These are phyloP conservation scores for Fusarium longipes DNA, from an alignment of 2,329 filamentous ascomycete species.

Conservation along the genomic window DNA sequence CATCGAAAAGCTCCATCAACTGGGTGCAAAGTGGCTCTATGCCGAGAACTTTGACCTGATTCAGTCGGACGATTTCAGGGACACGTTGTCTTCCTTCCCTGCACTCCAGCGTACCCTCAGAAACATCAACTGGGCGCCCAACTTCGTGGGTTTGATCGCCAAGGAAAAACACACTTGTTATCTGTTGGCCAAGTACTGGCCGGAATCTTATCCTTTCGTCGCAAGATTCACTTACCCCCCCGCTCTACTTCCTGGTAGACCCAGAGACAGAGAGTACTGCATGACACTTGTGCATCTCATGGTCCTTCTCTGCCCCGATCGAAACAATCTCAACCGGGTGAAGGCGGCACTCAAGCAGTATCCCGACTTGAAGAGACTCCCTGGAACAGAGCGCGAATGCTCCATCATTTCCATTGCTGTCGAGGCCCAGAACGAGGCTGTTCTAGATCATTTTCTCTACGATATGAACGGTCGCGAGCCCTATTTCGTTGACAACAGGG, in stretches of 20 bases:
- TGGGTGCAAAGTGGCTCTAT: not conserved
- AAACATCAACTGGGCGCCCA: not conserved
- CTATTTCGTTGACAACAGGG: conserved; percentile 3
- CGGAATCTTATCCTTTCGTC: not conserved
- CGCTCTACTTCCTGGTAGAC: not conserved
- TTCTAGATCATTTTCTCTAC: not conserved
- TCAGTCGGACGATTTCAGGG: not conserved
- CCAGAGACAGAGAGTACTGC: too few relatives aligned
- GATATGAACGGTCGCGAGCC: not conserved
- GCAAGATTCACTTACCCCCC: not conserved
- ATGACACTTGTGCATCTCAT: not conserved
- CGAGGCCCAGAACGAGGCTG: not conserved
- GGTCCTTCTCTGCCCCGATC: not conserved
- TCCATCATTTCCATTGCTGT: conserved; percentile 16
- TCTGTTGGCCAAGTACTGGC: not conserved
- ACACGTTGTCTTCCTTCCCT: not conserved
- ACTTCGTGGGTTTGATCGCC: not conserved
- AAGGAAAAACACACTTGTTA: not conserved
- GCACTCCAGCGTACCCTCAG: not conserved
- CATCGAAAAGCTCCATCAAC: not conserved
- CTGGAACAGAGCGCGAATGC: not conserved
- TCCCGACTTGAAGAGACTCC: not conserved
- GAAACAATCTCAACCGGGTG: not conserved
- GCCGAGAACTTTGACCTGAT: not conserved
- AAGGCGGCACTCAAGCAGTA: not conserved